Evolutionary conservation across 192 early-diverging fungal species (phyloP).

Genomic region (Backusella macrospora): DNA sequence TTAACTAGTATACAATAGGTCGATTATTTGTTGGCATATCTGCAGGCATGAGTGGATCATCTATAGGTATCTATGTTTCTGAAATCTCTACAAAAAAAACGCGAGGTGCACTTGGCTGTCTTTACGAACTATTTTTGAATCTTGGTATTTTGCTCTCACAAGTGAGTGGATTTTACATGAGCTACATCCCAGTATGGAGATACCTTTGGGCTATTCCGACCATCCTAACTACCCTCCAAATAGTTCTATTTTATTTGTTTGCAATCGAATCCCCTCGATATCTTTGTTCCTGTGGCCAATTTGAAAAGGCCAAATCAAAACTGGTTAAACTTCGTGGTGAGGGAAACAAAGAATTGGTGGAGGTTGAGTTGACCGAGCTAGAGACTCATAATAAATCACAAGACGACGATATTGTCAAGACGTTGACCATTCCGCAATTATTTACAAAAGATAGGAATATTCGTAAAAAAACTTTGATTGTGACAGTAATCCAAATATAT

Average conservation of each 20-base stretch:
- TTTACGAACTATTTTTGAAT: slow-evolving; percentile 76
- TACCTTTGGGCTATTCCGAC: slow-evolving; percentile 61
- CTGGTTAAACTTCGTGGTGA: slow-evolving; percentile 54
- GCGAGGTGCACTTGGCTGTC: slow-evolving; percentile 69
- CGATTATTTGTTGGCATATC: slow-evolving; percentile 74
- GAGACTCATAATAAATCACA: background rate
- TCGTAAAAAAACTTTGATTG: slow-evolving; percentile 61
- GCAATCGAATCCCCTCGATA: slow-evolving; percentile 78
- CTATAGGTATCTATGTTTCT: slow-evolving; percentile 65
- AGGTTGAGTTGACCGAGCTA: background rate
- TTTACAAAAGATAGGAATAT: slow-evolving; percentile 27
- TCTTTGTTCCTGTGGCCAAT: slow-evolving; percentile 48
- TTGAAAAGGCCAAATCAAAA: slow-evolving; percentile 50
- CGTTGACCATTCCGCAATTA: background rate
- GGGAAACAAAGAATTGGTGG: background rate
- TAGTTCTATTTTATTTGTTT: slow-evolving; percentile 58
- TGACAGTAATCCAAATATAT: slow-evolving; percentile 69
- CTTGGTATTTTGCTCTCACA: slow-evolving; percentile 75
- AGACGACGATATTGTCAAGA: slow-evolving; percentile 37
- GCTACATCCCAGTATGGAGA: slow-evolving; percentile 66
- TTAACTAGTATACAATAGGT: slow-evolving; percentile 49
- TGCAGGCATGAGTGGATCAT: slow-evolving; percentile 63
- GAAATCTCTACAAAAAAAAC: slow-evolving; percentile 73
- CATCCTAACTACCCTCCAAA: slow-evolving; percentile 62
- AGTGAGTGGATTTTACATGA: slow-evolving; percentile 37